These are phyloP conservation scores for Massarina eburnea DNA, from an alignment of 2,329 filamentous ascomycete genomes.

Conservation along the genomic window DNA sequence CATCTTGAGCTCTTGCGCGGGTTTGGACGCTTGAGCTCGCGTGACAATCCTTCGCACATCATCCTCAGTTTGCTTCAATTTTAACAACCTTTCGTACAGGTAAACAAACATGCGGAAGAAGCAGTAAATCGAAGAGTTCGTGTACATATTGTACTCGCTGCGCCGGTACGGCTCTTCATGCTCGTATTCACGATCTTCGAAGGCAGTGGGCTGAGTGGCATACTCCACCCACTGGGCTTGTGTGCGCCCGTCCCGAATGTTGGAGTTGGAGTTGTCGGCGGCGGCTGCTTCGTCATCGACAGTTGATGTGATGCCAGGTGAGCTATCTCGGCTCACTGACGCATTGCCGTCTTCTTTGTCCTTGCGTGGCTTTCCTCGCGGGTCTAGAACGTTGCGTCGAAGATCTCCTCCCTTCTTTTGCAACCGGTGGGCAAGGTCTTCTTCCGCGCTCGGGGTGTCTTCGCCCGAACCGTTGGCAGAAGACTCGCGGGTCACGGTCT, in stretches of 20 bases:
- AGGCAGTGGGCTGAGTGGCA: constrained; percentile 58
- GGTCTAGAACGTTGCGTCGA: constrained; percentile 83
- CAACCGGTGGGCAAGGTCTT: constrained; percentile 66
- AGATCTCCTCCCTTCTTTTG: constrained; percentile 73
- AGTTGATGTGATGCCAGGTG: constrained; percentile 77
- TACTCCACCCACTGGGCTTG: constrained; percentile 66
- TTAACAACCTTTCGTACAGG: constrained; percentile 80
- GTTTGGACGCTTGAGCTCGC: constrained; percentile 73
- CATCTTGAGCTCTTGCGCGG: constrained; percentile 81
- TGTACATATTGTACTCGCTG: constrained; percentile 84
- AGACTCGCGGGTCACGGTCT: constrained; percentile 41
- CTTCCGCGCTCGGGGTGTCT: constrained; percentile 67
- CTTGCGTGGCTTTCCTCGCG: constrained; percentile 68
- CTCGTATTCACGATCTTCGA: constrained; percentile 66
- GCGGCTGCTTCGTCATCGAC: constrained; percentile 74
- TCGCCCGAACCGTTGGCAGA: constrained; percentile 58
- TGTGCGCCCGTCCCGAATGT: constrained; percentile 61
- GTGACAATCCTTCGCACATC: constrained; percentile 73
- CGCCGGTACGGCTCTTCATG: constrained; percentile 78
- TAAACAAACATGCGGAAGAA: constrained; percentile 93
- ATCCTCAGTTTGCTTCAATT: constrained; percentile 77
- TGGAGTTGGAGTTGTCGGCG: constrained; percentile 59
- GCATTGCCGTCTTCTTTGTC: constrained; percentile 80
- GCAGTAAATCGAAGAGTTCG: constrained; percentile 87
- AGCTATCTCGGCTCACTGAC: constrained; percentile 82